Evolutionary conservation across 2,329 filamentous ascomycete genomes (phyloP), one percentile per base, ranked within the genome.

Genomic region (Claviceps quebecensis): DNA sequence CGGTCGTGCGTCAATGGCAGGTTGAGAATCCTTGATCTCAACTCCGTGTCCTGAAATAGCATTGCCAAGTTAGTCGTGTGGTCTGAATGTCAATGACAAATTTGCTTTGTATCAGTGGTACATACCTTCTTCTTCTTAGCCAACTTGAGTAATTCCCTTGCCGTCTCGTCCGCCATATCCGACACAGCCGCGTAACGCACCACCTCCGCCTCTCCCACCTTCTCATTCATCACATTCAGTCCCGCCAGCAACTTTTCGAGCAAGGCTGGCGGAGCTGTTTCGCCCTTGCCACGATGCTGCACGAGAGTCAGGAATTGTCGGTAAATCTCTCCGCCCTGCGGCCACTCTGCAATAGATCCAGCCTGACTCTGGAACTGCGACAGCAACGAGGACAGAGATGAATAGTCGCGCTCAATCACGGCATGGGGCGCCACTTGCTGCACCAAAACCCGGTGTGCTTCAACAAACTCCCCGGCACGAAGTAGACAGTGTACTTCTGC

Each of bases 391-490:
- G 79, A 77, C 1, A 97, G 72, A 2, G 75, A 76, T 19, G 77
- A 75, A 60, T 87, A 91, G 63, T 96, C 84, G 44, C 84, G 82
- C 61, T 87, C 85, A 54, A 98, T 85, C 56, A 98, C 78, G 11
- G 87, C 81, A 29, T 77, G 74, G 0, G 93, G 93, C 0, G 87
- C 93, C 34, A 97, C 89, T 56, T 84, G 77, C 56, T 80, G 80
- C 54, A 85, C 79, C 50, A 98, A 83, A 1, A 91, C 87, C 29
- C 81, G 78, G 67, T 97, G 93, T 0, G 93, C 93, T 63, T 93
- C 87, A 34, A 80, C 74, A 66, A 82, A 86, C 43, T 86, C 81
- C 40, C 78, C 77, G 2, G 89, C 91, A 47, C 81, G 80, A 53
- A 97, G 76, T 13, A 98, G 80, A 60, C 83, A 93, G 51, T 84